Percentiles rank a stretch among this genome's conserved stretches.
Evolutionary conservation across 2,329 filamentous ascomycete genomes (phyloP).

Genomic region (Penicillium vulpinum): DNA sequence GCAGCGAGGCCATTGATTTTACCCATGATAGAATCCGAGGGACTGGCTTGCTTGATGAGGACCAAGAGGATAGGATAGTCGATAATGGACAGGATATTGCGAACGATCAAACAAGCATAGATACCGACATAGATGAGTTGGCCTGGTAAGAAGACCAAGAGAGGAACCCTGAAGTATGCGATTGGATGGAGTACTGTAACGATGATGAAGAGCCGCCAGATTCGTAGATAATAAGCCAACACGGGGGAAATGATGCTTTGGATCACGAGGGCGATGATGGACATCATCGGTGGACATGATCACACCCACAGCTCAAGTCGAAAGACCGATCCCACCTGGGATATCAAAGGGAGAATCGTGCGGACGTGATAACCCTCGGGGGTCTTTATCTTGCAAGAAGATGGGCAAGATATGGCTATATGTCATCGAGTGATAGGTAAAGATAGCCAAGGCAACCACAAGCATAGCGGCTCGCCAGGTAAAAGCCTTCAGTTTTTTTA

Average conservation of each 20-base stretch:
- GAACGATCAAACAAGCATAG: slow-evolving; percentile 64
- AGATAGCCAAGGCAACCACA: slow-evolving; percentile 79
- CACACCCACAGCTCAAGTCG: slow-evolving; percentile 65
- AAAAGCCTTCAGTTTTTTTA: slow-evolving; percentile 50
- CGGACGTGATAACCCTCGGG: slow-evolving; percentile 32
- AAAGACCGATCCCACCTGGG: slow-evolving; percentile 65
- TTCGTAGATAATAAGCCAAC: slow-evolving; percentile 62
- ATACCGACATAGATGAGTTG: slow-evolving; percentile 60
- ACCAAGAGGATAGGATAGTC: slow-evolving; percentile 69
- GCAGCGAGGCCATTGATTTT: slow-evolving; percentile 73
- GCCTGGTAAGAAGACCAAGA: slow-evolving; percentile 60
- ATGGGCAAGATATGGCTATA: slow-evolving; percentile 91
- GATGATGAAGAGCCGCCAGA: slow-evolving; percentile 66
- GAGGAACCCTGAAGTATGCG: slow-evolving; percentile 69
- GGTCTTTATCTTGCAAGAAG: slow-evolving; percentile 74
- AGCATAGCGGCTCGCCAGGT: slow-evolving; percentile 70
- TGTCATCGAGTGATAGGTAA: slow-evolving; percentile 93
- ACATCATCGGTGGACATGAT: slow-evolving; percentile 72
- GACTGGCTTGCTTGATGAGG: slow-evolving; percentile 70
- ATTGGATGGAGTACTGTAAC: slow-evolving; percentile 67
- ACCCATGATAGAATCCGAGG: slow-evolving; percentile 62
- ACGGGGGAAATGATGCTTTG: slow-evolving; percentile 71
- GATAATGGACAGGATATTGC: slow-evolving; percentile 68
- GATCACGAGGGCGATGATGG: slow-evolving; percentile 68
- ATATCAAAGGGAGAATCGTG: slow-evolving; percentile 54